Evolutionary conservation across 495 filamentous ascomycete species (phyloP), one percentile per base, ranked within the genome.

Genomic region (Trichoderma asperelloides): DNA sequence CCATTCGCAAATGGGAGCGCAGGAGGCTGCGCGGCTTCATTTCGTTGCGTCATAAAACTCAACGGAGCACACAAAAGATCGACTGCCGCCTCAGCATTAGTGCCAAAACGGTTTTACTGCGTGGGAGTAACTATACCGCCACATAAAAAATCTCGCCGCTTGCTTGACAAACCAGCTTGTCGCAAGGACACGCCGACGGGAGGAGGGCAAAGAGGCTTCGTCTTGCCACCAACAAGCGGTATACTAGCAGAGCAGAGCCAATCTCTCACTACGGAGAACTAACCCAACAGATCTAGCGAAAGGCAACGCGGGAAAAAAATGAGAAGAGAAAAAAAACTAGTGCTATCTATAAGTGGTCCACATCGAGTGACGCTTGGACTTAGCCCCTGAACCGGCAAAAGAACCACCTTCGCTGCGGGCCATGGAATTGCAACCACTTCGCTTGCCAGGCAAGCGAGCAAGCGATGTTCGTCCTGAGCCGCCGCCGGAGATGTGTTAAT

Each of bases 331-430:
- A 40, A 40, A 28, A 30, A 60, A 13, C 27, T 30, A 60, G 11
- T 60, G 55, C 27, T 60, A 27, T 30, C 55, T 60, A 60, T 21
- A 60, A 9, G 55, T 11, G 55, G 27, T 60, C 55, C 55, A 60
- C 55, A 60, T 30, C 25, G 27, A 12, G 23, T 12, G 55, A 25
- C 55, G 55, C 55, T 60, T 30, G 55, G 55, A 30, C n/a, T 33
- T 12, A 60, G 55, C 55, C 55, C 55, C 55, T 60, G 55, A 60
- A 9, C 55, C 55, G 55, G 55, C 55, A 60, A 60, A 60, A 60
- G 55, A 11, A 60, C 23, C 55, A 60, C 12, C 47, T 21, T 60
- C 55, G 27, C 21, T 18, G 55, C 55, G 55, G 55, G 55, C 11
- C 55, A 12, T 30, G 55, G 55, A 28, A 60, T 60, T 60, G 55